Conservation (phyloP, 129 eudicot genomes). For the Gnaphalium uliginosum region DNA sequence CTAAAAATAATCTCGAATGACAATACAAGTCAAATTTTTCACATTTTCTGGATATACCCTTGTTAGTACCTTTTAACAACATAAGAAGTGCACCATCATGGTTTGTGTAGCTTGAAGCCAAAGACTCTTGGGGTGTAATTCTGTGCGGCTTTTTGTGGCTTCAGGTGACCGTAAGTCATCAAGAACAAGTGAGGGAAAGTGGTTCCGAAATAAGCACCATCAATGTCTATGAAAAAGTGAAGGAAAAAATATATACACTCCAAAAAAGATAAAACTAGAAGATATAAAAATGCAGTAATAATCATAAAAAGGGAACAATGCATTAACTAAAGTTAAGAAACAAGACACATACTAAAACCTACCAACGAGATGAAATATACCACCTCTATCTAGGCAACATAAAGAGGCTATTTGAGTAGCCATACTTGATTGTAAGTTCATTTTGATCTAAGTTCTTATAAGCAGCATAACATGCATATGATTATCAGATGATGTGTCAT, state of each 20-base stretch:
- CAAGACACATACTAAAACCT: neutral
- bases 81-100: conserved; percentile 41
- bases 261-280: neutral
- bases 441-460: neutral
- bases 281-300: neutral
- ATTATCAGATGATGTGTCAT: too few relatives aligned
- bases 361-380: neutral
- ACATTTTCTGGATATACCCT: conserved; percentile 34
- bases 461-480: neutral
- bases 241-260: conserved; percentile 31
- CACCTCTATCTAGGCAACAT: neutral
- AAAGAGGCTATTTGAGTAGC: neutral
- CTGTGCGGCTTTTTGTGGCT: conserved; percentile 79
- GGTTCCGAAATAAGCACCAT: conserved; percentile 94
- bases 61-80: conserved; percentile 33
- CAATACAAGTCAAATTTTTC: conserved; percentile 10
- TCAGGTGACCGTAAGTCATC: conserved; percentile 91
- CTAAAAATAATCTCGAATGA: conserved; percentile 22
- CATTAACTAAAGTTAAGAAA: neutral
- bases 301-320: neutral
- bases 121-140: conserved; percentile 83
- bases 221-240: conserved; percentile 63
- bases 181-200: conserved; percentile 92
- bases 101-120: conserved; percentile 93
- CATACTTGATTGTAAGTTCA: neutral